These are phyloP conservation scores for Chaetomiaceae sp. DNA, from an alignment of 2,329 filamentous ascomycete genomes.

Conservation along the genomic window DNA sequence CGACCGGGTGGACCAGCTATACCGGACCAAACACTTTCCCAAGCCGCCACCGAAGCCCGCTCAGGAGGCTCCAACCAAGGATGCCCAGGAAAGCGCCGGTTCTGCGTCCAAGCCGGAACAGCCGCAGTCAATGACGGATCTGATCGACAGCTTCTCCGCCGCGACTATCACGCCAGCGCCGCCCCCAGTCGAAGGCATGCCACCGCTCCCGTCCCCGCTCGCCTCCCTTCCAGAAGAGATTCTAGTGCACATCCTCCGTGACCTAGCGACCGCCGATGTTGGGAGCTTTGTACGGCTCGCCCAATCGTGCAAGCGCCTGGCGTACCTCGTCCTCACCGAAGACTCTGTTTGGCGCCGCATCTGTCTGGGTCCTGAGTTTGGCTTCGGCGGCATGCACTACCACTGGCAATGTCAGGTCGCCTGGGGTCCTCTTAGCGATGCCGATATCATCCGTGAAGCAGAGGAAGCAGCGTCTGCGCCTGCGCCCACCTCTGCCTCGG, in stretches of 20 bases:
- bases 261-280: slow-evolving; percentile 70
- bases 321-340: slow-evolving; percentile 79
- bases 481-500: not conserved
- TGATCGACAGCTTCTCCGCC: slow-evolving; percentile 70
- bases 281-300: slow-evolving; percentile 71
- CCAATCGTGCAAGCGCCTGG: slow-evolving; percentile 80
- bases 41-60: slow-evolving; percentile 47
- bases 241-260: slow-evolving; percentile 69
- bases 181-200: slow-evolving; percentile 66
- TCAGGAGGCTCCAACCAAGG: slow-evolving; percentile 16
- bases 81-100: slow-evolving; percentile 35
- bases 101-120: slow-evolving; percentile 50
- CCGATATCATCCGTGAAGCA: slow-evolving; percentile 27
- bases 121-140: slow-evolving; percentile 56
- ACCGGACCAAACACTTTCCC: slow-evolving; percentile 89
- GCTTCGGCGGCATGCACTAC: slow-evolving; percentile 81
- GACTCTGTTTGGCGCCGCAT: slow-evolving; percentile 81
- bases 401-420: slow-evolving; percentile 61
- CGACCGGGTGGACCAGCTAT: slow-evolving; percentile 73
- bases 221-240: slow-evolving; percentile 77
- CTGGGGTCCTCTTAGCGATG: slow-evolving; percentile 47
- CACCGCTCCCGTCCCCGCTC: slow-evolving; percentile 75
- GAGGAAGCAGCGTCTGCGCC: no score
- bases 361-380: slow-evolving; percentile 65
- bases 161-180: slow-evolving; percentile 64